Percentiles rank a stretch among this genome's conserved stretches.
Evolutionary conservation across 495 filamentous ascomycete species (phyloP).

Genomic region (Bathelium albidoporum): DNA sequence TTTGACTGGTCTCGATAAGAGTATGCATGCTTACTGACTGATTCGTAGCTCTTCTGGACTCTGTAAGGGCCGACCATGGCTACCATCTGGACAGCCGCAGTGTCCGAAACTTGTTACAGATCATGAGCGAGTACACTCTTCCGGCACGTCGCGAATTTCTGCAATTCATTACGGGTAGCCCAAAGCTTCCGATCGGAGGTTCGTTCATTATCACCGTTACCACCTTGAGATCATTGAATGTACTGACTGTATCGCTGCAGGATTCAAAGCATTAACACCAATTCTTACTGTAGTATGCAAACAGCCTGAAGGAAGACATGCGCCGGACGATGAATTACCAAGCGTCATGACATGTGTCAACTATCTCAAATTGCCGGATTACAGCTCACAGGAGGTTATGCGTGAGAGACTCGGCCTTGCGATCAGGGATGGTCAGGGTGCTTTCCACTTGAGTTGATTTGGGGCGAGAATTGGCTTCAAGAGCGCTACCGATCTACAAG

Average conservation of each 20-base stretch:
- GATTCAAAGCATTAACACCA: constrained; percentile 91
- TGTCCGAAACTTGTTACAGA: constrained; percentile 85
- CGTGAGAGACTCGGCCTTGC: constrained; percentile 67
- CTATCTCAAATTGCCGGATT: constrained; percentile 97
- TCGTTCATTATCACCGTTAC: constrained; percentile 28
- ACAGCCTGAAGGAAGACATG: constrained; percentile 87
- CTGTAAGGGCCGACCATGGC: constrained; percentile 98
- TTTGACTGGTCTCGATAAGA: constrained; percentile 16
- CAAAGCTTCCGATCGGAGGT: constrained; percentile 98
- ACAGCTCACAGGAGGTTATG: constrained; percentile 69
- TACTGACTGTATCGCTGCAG: constrained; percentile 42
- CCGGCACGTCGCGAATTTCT: constrained; percentile 85
- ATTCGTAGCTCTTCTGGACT: constrained; percentile 77
- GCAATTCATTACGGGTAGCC: constrained; percentile 96
- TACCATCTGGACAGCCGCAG: constrained; percentile 99
- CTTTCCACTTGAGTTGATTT: constrained; percentile 83
- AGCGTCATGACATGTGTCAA: constrained; percentile 99
- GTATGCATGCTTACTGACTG: not conserved
- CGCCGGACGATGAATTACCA: constrained; percentile 91
- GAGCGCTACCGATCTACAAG: too few relatives aligned
- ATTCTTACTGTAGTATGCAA: constrained; percentile 99
- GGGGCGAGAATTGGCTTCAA: too few relatives aligned
- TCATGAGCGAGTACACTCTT: constrained; percentile 77
- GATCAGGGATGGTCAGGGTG: constrained; percentile 95
- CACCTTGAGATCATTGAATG: constrained; percentile 14